Evolutionary conservation across 2,329 filamentous ascomycete species (phyloP).

Genomic region (Penicillium sp.): DNA sequence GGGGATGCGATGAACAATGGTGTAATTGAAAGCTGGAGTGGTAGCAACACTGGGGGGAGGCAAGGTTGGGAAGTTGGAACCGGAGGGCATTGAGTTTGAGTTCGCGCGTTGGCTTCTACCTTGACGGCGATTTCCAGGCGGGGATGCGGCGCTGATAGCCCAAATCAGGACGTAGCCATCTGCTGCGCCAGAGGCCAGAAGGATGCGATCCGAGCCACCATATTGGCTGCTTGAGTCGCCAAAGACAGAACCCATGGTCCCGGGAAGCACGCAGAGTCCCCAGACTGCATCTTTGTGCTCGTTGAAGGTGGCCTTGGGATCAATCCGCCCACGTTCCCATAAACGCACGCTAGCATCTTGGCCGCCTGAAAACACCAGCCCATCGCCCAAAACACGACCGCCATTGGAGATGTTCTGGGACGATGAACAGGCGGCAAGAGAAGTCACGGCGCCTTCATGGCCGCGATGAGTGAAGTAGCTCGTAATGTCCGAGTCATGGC

Average conservation of each 20-base stretch:
- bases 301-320: conserved; percentile 87
- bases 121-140: conserved; percentile 61
- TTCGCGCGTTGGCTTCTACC: conserved; percentile 76
- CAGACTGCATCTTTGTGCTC: conserved; percentile 94
- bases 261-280: conserved; percentile 84
- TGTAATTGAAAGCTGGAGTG: conserved; percentile 76
- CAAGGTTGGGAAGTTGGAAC: conserved; percentile 79
- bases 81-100: conserved; percentile 91
- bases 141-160: conserved; percentile 81
- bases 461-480: conserved; percentile 94
- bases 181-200: conserved; percentile 83
- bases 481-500: conserved; percentile 77
- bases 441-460: conserved; percentile 82
- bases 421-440: conserved; percentile 75
- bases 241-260: conserved; percentile 70
- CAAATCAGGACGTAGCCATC: conserved; percentile 88
- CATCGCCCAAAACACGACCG: conserved; percentile 77
- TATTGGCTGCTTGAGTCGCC: conserved; percentile 61
- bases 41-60: conserved; percentile 83
- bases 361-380: conserved; percentile 96
- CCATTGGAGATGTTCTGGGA: conserved; percentile 83
- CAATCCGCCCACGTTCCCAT: conserved; percentile 89
- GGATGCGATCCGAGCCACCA: conserved; percentile 72
- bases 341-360: conserved; percentile 88
- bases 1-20: conserved; percentile 75